Base-by-base conservation (phyloP, 139 green algal genomes). In the Chlamydomonas sphaeroides region DNA sequence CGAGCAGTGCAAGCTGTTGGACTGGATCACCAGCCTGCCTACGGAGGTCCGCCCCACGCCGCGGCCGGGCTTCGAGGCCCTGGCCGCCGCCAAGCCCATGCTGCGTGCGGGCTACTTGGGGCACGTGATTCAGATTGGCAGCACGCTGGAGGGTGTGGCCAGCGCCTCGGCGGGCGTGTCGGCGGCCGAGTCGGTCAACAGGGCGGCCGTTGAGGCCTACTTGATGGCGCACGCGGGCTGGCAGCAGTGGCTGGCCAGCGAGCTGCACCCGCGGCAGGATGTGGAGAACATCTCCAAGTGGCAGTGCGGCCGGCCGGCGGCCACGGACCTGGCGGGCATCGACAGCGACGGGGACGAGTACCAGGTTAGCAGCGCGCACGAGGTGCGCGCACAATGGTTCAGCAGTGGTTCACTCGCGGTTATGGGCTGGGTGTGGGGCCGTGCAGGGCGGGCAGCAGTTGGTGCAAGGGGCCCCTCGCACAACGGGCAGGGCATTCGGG, bases 101-200 rank as follows among this genome's bases (percentile, higher is more conserved):
- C 68, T 97, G 79, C 80, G 94, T 0, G 95, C 94, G 0, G 95
- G 95, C 0, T 98, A 98, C 85, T 70, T 93, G 33, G 95, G 95
- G 6, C 95, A 98, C 74, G 68, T 98, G 32, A 98, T 94, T 1
- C 88, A 92, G 36, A 88, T 98, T 15, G 91, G 83, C 62, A 94
- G 92, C 83, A 81, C 87, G 30, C 83, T 91, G 0, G 81, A 87
- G 53, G 65, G 65, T 30, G 65, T 84, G 1, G 77, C 65, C 30
- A 49, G 49, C 28, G 62, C 61, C 1, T 42, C 84, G 78, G 39
- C 35, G 33, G 53, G 53, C 49, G 63, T 79, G 72, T 42, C 84
- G 32, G 75, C 59, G 17, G 65, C 51, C 59, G 65, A 65, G 28
- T 61, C 78, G 10, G 68, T 69, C 20, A 84, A 65, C 79, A 73